Evolutionary conservation across 768 basidiomycete genomes (phyloP).

Genomic region (Suillus brevipes): DNA sequence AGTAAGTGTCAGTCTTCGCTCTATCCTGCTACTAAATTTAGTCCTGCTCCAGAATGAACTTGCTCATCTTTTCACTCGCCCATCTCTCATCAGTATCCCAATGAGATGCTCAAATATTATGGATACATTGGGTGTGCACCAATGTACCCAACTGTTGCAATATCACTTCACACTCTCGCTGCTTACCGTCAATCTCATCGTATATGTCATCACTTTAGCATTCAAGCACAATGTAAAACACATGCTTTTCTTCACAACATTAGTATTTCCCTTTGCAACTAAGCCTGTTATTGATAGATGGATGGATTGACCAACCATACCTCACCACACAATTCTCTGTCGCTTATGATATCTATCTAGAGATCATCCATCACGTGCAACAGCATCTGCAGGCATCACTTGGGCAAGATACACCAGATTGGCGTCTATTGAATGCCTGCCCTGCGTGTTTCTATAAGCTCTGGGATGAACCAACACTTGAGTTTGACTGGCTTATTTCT

Average conservation of each 20-base stretch:
- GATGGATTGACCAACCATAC: slow-evolving; percentile 8
- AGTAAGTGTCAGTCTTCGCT: too few species aligned
- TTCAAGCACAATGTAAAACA: background rate
- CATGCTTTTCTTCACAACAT: background rate
- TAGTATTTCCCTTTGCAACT: too few species aligned
- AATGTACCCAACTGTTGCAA: slow-evolving; percentile 12
- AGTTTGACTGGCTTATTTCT: slow-evolving; percentile 2
- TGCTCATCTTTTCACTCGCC: background rate
- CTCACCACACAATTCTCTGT: slow-evolving; percentile 4
- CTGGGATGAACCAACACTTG: slow-evolving; percentile 1
- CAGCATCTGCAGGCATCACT: background rate
- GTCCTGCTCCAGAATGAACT: too few species aligned
- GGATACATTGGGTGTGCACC: slow-evolving; percentile 26
- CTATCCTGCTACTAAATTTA: too few species aligned
- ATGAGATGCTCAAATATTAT: slow-evolving; percentile 7
- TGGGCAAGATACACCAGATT: background rate
- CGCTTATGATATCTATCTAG: slow-evolving; percentile 13
- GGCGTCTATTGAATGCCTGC: slow-evolving; percentile 13
- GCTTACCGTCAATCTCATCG: background rate
- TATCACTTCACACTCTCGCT: slow-evolving; percentile 12
- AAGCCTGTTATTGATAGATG: too few species aligned
- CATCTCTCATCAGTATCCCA: background rate
- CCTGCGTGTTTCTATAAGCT: slow-evolving; percentile 16
- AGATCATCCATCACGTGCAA: slow-evolving; percentile 12
- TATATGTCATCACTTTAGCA: background rate